These are phyloP conservation scores for Cyberlindnera maclurae DNA, from an alignment of 805 yeast species.

Conservation along the genomic window DNA sequence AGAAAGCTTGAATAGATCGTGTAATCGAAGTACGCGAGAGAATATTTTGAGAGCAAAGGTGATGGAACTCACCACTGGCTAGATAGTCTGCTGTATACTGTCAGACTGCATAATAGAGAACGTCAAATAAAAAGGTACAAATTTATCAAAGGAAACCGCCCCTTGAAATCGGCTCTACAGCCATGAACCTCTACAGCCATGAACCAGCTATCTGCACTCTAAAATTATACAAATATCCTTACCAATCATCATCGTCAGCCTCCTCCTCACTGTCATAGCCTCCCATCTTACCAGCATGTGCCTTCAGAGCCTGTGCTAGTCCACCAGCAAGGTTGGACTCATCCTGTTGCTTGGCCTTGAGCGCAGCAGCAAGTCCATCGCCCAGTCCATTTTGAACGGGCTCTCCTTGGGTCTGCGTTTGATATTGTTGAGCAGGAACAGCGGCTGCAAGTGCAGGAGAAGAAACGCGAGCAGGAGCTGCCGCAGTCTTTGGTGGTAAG, in stretches of 20 bases:
- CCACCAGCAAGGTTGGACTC: conserved; percentile 71
- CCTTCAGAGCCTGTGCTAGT: conserved; percentile 79
- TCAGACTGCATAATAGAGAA: no score
- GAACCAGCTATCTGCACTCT: no score
- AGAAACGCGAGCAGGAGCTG: conserved; percentile 6
- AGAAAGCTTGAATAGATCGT: no score
- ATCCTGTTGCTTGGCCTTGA: conserved; percentile 54
- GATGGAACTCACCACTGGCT: no score
- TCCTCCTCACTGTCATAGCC: conserved; percentile 62
- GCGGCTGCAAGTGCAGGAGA: neutral
- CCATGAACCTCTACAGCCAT: no score
- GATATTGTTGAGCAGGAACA: conserved; percentile 1
- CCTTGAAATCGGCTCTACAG: no score
- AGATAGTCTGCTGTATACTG: no score
- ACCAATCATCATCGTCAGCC: conserved; percentile 70
- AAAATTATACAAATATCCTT: conserved; percentile 19
- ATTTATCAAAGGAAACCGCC: no score
- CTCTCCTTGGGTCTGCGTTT: no score
- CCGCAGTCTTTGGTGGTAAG: conserved; percentile 16
- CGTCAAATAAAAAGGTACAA: no score
- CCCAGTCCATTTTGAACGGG: conserved; percentile 26
- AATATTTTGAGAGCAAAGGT: no score
- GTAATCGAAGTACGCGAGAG: no score
- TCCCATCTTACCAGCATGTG: conserved; percentile 59
- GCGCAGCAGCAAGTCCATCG: conserved; percentile 62